Conservation (phyloP, 257 asterid genomes). For the Solanum bulbocastanum region DNA sequence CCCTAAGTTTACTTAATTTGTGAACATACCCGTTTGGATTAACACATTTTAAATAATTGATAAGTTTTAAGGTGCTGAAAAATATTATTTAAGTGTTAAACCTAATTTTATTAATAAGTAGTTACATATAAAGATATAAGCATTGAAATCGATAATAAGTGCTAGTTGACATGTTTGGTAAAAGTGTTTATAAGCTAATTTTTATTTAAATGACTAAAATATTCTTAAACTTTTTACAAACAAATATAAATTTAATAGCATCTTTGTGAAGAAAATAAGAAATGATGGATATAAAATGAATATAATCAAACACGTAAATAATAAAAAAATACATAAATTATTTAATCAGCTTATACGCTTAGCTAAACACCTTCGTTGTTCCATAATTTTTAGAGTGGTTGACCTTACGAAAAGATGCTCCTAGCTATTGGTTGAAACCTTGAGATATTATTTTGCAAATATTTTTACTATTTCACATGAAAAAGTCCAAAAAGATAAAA, state of each 20-base stretch:
- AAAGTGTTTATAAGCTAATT: neutral
- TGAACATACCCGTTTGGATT: neutral
- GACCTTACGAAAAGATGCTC: neutral
- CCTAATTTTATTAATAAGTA: too few relatives aligned
- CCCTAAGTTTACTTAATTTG: neutral
- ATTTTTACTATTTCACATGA: neutral
- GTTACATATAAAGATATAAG: neutral
- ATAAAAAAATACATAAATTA: fast-evolving
- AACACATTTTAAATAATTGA: neutral
- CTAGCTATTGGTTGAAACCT: neutral
- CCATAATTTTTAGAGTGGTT: neutral
- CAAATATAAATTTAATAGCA: neutral
- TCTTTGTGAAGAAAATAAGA: neutral
- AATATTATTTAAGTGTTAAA: too few relatives aligned
- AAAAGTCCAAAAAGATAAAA: neutral
- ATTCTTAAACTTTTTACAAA: neutral
- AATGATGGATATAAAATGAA: neutral
- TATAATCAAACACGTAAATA: neutral
- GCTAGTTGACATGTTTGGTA: neutral
- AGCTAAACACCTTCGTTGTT: neutral
- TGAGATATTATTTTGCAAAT: neutral
- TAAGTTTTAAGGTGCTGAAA: neutral
- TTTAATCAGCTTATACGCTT: neutral
- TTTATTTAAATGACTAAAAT: neutral
- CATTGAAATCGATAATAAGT: neutral